Evolutionary conservation across 164 flowering plant genomes (phyloP), one percentile per base, ranked within the genome.

Genomic region (Dillenia turbinata): DNA sequence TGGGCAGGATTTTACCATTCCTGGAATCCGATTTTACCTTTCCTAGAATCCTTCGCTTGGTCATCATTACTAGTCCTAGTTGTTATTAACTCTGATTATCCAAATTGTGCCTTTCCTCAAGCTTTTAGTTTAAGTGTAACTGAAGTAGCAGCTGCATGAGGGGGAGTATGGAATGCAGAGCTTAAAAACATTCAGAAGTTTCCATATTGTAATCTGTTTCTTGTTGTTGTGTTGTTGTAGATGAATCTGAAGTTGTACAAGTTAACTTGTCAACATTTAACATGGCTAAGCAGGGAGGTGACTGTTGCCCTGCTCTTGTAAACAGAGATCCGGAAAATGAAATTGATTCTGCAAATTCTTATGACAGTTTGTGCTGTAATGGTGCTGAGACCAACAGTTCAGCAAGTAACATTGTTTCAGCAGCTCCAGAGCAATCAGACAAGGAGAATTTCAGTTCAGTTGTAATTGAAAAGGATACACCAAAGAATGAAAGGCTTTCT

Each of bases 401-500:
- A 33, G 47, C 9, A 56, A 33, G 12, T 52, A 61, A 61, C 24
- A 0, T 48, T 52, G 57, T 13, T 48, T 50, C 69, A 14, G 62
- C 62, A 52, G 43, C 51, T 46, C 47, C 65, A 45, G 73, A 77
- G 64, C 66, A 56, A 61, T 60, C 59, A 54, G 81, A 70, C 48
- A 58, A 13, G 33, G 80, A 75, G 52, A 67, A 40, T 9, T 16
- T 70, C n/a, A 61, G 44, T 56, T 44, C 69, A 33, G 71, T 19
- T 56, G 62, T 12, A 51, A 69, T 60, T 12, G 90, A 72, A 67
- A 80, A 64, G 61, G 81, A 72, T 19, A 49, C 52, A 50, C 64
- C 61, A 45, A 86, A 75, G 70, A 61, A 56, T 49, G 84, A 82
- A 48, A 69, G 82, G 50, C 55, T 80, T 15, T 59, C 85, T 60